Conservation (phyloP, 768 basidiomycete genomes). For the Stropharia rugosoannulata region DNA sequence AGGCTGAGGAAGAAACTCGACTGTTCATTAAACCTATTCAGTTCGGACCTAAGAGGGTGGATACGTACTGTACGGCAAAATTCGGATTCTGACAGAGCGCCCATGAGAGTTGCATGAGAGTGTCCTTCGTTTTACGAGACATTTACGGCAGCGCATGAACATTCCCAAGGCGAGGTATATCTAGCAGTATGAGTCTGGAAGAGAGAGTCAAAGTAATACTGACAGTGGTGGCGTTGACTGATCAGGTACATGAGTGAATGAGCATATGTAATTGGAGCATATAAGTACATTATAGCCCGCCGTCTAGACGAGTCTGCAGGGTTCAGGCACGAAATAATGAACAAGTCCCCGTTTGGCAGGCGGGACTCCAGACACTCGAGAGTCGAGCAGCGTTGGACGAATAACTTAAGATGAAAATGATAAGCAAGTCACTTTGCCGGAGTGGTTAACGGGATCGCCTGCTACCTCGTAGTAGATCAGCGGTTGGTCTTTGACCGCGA, state of each 20-base stretch:
- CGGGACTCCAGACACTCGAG: conserved; percentile 9
- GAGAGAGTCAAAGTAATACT: too few relatives aligned
- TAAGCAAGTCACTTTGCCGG: conserved; percentile 78
- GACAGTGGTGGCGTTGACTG: too few relatives aligned
- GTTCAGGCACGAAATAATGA: neutral
- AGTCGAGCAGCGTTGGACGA: neutral
- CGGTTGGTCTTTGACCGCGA: conserved; percentile 32
- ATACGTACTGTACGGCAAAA: neutral
- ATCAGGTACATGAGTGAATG: too few relatives aligned
- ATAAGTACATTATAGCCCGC: too few relatives aligned
- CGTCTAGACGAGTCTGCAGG: neutral
- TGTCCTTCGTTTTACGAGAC: too few relatives aligned
- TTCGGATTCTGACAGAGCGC: neutral
- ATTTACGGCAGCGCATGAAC: too few relatives aligned
- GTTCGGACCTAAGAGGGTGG: neutral
- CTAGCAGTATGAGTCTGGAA: too few relatives aligned
- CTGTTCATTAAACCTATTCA: neutral
- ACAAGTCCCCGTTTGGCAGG: neutral
- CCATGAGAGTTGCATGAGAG: too few relatives aligned
- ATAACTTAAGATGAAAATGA: neutral
- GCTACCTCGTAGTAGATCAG: conserved; percentile 37
- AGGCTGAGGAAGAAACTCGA: too few relatives aligned
- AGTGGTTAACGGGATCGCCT: conserved; percentile 91
- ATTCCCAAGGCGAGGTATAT: too few relatives aligned
- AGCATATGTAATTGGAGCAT: too few relatives aligned